Evolutionary conservation across 805 yeast genomes (phyloP).

Genomic region (Kodamaea leandrae): DNA sequence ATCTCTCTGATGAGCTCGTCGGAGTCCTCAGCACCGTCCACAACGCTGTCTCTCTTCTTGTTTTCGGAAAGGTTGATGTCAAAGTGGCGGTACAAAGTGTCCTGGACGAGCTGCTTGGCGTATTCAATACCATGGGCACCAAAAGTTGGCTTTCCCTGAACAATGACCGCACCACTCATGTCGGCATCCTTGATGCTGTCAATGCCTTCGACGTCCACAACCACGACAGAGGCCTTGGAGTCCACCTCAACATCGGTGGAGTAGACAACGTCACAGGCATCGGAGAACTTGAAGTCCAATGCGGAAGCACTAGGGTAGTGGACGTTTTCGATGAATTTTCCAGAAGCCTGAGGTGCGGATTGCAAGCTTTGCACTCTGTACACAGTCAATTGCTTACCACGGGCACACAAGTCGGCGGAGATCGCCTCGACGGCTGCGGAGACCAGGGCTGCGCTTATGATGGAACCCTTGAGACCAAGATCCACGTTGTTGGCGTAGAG

Average conservation of each 20-base stretch:
- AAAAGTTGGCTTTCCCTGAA: slow-evolving; percentile 34
- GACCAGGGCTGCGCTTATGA: slow-evolving; percentile 22
- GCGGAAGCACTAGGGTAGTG: slow-evolving; percentile 17
- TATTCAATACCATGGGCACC: slow-evolving; percentile 20
- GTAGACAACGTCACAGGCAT: slow-evolving; percentile 6
- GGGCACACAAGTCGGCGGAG: slow-evolving; percentile 20
- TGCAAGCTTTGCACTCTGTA: slow-evolving; percentile 26
- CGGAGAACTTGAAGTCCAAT: slow-evolving; percentile 18
- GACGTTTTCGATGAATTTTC: slow-evolving; percentile 18
- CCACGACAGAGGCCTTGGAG: slow-evolving; percentile 2
- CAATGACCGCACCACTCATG: slow-evolving; percentile 14
- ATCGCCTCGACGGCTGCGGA: slow-evolving; percentile 14
- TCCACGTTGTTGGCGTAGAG: slow-evolving; percentile 17
- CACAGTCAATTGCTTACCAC: slow-evolving; percentile 18
- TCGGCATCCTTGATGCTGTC: slow-evolving; percentile 3
- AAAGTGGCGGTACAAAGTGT: slow-evolving; percentile 20
- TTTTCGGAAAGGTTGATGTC: slow-evolving; percentile 18
- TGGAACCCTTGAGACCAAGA: slow-evolving; percentile 14
- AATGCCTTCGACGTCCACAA: slow-evolving; percentile 8
- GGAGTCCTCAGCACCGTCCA: slow-evolving; percentile 13
- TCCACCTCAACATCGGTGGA: slow-evolving; percentile 1
- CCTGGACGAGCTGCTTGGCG: slow-evolving; percentile 24
- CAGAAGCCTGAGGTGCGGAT: slow-evolving; percentile 6
- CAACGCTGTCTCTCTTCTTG: slow-evolving; percentile 18
- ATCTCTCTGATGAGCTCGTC: slow-evolving; percentile 19